Percentiles rank a stretch among this genome's conserved stretches.
Evolutionary conservation across 2,329 filamentous ascomycete species (phyloP).

Genomic region (Scedosporium dehoogii): DNA sequence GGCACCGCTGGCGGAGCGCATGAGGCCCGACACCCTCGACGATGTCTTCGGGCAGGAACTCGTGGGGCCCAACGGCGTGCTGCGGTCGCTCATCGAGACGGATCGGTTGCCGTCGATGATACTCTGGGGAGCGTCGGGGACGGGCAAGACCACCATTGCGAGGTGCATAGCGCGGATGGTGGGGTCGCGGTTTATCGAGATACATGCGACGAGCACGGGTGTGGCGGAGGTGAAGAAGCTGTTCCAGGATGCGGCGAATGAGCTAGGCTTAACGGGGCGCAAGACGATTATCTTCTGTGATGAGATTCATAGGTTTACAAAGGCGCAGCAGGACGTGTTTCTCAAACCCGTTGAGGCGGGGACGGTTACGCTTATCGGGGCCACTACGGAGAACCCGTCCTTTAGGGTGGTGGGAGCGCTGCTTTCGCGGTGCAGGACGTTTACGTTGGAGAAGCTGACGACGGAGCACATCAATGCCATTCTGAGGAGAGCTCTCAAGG

Average conservation of each 20-base stretch:
- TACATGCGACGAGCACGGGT: conserved; percentile 84
- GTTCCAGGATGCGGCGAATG: conserved; percentile 73
- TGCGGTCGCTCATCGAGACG: conserved; percentile 77
- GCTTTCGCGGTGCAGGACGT: conserved; percentile 81
- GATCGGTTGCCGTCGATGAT: conserved; percentile 91
- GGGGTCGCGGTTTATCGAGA: conserved; percentile 82
- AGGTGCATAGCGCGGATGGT: conserved; percentile 77
- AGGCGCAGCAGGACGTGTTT: conserved; percentile 91
- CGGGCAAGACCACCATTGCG: conserved; percentile 86
- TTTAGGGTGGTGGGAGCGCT: conserved; percentile 88
- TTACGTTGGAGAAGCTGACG: conserved; percentile 69
- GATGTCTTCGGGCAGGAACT: conserved; percentile 88
- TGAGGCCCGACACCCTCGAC: conserved; percentile 76
- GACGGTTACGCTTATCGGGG: conserved; percentile 82
- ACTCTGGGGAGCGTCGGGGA: conserved; percentile 75
- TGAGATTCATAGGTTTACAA: conserved; percentile 88
- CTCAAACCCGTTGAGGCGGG: conserved; percentile 86
- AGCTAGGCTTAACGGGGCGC: conserved; percentile 69
- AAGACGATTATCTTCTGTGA: conserved; percentile 97
- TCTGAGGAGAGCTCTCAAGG: conserved; percentile 60
- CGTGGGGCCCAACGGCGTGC: conserved; percentile 72
- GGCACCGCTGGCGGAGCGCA: conserved; percentile 84
- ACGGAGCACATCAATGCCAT: conserved; percentile 65
- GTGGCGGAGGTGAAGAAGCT: conserved; percentile 89
- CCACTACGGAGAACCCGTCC: conserved; percentile 93